Percentiles rank a stretch among this genome's conserved stretches.
Evolutionary conservation across 768 basidiomycete species (phyloP).

Genomic region (Sistotremastrum niveocremeum): DNA sequence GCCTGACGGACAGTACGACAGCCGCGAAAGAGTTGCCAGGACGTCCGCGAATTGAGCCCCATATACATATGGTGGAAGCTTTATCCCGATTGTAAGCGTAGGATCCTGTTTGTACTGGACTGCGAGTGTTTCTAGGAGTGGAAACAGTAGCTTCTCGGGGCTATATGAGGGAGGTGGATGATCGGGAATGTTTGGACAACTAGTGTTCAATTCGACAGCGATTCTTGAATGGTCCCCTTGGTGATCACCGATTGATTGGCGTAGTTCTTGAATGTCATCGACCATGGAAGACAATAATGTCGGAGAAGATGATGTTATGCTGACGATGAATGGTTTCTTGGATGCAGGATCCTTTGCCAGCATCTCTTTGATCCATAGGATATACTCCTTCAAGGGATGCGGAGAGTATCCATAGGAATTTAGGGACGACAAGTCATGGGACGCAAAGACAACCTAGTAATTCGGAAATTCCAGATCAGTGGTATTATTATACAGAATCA

Average conservation of each 20-base stretch:
- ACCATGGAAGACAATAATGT: conserved; percentile 42
- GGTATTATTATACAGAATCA: not conserved
- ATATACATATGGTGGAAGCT: conserved; percentile 65
- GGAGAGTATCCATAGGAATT: conserved; percentile 88
- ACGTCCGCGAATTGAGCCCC: conserved; percentile 45
- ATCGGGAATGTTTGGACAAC: conserved; percentile 64
- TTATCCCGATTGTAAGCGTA: conserved; percentile 56
- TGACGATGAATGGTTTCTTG: conserved; percentile 64
- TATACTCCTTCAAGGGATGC: conserved; percentile 50
- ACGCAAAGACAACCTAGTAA: conserved; percentile 46
- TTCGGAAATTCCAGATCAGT: conserved; percentile 1
- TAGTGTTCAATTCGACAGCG: conserved; percentile 72
- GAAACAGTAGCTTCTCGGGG: conserved; percentile 28
- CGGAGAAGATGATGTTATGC: conserved; percentile 53
- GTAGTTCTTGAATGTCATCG: conserved; percentile 42
- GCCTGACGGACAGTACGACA: conserved; percentile 14
- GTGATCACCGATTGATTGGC: conserved; percentile 19
- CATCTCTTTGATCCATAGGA: conserved; percentile 43
- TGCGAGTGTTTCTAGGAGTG: conserved; percentile 43
- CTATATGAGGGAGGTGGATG: conserved; percentile 50
- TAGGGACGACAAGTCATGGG: conserved; percentile 40
- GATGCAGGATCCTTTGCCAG: conserved; percentile 26
- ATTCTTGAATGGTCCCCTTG: conserved; percentile 26
- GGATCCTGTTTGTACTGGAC: conserved; percentile 34
- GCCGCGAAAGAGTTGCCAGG: conserved; percentile 30